Conservation (phyloP, 2,329 filamentous ascomycete species). For the Lachnellula occidentalis region DNA sequence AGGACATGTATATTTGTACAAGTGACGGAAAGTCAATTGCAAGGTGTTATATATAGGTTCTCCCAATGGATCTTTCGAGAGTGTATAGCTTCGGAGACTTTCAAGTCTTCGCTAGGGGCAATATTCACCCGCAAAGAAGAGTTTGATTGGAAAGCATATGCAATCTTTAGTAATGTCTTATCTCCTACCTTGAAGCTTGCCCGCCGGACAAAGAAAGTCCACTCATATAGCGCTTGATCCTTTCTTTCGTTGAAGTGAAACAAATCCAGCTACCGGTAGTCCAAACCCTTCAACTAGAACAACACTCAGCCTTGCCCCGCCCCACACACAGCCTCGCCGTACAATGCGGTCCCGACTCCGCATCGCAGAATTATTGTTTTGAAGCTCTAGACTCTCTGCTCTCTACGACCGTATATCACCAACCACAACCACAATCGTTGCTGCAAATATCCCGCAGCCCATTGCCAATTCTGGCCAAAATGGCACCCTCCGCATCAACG, state of each 20-base stretch:
- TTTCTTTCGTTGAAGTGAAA: not conserved
- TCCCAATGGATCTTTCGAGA: not conserved
- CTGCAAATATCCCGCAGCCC: not conserved
- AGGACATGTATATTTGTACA: not conserved
- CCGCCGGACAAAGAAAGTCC: not conserved
- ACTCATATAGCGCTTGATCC: not conserved
- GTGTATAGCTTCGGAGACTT: not conserved
- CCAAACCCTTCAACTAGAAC: not conserved
- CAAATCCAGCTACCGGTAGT: not conserved
- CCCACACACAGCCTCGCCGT: not conserved
- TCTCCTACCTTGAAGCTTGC: too few relatives aligned
- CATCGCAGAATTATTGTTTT: not conserved
- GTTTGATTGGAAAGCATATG: not conserved
- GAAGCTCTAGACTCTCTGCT: not conserved
- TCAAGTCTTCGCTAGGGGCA: not conserved
- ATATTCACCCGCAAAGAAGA: not conserved
- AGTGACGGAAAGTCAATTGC: not conserved
- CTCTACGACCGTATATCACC: not conserved
- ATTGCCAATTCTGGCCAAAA: conserved; percentile 3
- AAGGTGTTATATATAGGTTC: not conserved
- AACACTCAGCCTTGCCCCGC: not conserved
- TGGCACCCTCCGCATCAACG: conserved; percentile 48
- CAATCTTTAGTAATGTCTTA: too few relatives aligned
- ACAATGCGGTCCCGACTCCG: not conserved
- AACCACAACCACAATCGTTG: not conserved